Evolutionary conservation across 2,329 filamentous ascomycete genomes (phyloP).

Genomic region (Colletotrichum godetiae): DNA sequence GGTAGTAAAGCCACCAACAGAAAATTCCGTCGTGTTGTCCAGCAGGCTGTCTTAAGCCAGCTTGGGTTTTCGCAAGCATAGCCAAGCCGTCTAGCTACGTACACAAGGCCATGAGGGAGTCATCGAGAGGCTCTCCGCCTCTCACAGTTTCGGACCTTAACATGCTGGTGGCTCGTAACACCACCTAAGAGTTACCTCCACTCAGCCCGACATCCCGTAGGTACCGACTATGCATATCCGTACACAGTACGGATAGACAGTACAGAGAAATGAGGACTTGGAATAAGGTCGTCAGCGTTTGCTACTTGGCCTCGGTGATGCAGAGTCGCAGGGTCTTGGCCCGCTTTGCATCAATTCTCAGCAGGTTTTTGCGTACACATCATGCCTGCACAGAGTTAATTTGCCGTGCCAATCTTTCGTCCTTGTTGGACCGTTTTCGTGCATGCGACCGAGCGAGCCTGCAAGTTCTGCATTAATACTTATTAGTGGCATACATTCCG

Average conservation of each 20-base stretch:
- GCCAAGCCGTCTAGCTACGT: background rate
- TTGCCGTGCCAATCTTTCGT: background rate
- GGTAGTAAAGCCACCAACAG: background rate
- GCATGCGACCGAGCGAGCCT: background rate
- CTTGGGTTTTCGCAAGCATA: background rate
- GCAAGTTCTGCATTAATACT: background rate
- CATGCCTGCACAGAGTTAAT: background rate
- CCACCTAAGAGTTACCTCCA: background rate
- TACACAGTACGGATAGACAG: background rate
- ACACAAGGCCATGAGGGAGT: background rate
- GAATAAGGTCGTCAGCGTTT: background rate
- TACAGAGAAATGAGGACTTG: background rate
- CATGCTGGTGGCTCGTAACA: background rate
- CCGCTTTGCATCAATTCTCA: constrained; percentile 6
- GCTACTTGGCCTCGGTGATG: background rate
- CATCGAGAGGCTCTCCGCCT: background rate
- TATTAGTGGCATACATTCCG: background rate
- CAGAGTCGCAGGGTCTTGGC: background rate
- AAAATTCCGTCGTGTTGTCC: background rate
- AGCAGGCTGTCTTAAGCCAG: background rate
- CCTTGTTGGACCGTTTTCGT: background rate
- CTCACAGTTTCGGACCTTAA: background rate
- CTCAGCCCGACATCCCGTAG: background rate
- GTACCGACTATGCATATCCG: background rate
- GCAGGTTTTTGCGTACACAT: constrained; percentile 12